Percentiles rank a stretch among this genome's conserved stretches.
Conservation (phyloP, 1,139 yeast genomes). For the Pichia sorboxylosa region DNA sequence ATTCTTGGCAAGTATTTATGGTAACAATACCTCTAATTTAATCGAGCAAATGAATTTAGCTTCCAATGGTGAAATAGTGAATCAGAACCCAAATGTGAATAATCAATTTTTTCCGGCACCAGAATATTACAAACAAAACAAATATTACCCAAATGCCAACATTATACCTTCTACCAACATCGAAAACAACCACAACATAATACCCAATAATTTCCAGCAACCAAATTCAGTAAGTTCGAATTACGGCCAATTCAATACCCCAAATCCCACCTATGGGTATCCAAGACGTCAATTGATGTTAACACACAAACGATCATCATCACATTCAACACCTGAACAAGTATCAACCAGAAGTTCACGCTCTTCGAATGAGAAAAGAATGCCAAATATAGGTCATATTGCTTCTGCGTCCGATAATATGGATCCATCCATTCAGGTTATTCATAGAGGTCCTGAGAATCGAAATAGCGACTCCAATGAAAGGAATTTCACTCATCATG, state of each 20-base stretch:
- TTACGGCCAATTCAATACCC: not conserved
- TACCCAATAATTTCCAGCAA: not conserved
- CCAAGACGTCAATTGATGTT: constrained; percentile 17
- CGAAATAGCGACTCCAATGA: constrained; percentile 12
- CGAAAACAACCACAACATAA: too few relatives aligned
- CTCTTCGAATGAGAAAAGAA: constrained; percentile 6
- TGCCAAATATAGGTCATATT: constrained; percentile 5
- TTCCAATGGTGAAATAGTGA: constrained; percentile 9
- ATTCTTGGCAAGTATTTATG: constrained; percentile 76
- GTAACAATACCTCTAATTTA: constrained; percentile 43
- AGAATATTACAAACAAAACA: not conserved
- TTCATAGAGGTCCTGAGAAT: constrained; percentile 23
- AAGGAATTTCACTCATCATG: constrained; percentile 1
- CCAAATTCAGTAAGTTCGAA: not conserved
- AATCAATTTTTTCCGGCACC: not conserved
- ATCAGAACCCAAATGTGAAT: constrained; percentile 1
- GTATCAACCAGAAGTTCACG: constrained; percentile 10
- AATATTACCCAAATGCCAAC: not conserved
- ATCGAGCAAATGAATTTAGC: constrained; percentile 21
- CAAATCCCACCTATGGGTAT: too few relatives aligned
- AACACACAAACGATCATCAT: constrained; percentile 15
- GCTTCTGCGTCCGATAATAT: constrained; percentile 8
- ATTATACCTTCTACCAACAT: not conserved
- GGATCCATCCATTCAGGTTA: constrained; percentile 23
- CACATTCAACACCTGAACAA: constrained; percentile 4